Conservation (phyloP, 805 yeast species). For the Ogataea siamensis region DNA sequence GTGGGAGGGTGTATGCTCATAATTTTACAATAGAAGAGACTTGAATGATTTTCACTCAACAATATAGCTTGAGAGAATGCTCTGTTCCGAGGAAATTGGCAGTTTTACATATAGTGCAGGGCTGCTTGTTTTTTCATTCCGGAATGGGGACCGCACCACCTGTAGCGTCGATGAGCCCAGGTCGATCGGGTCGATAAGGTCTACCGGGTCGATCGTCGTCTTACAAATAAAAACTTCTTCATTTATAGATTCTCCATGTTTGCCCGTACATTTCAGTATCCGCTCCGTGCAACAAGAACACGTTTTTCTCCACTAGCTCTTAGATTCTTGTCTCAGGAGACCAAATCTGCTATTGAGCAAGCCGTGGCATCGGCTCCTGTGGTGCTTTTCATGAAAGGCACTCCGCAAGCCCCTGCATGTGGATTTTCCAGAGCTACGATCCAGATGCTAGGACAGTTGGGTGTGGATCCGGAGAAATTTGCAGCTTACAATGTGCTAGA, state of each 20-base stretch:
- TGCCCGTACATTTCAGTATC: constrained; percentile 3
- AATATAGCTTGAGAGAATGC: background rate
- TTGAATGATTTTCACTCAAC: background rate
- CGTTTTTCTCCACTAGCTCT: constrained; percentile 7
- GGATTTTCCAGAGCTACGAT: constrained; percentile 96
- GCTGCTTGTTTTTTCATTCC: background rate
- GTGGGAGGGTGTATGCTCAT: background rate
- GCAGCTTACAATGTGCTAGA: constrained; percentile 97
- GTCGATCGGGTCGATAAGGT: background rate
- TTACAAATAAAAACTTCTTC: constrained; percentile 6
- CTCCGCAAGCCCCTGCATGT: constrained; percentile 97
- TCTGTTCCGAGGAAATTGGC: background rate
- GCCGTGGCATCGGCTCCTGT: constrained; percentile 92
- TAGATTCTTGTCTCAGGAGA: constrained; percentile 66
- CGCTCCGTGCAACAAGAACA: constrained; percentile 3
- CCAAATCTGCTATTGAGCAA: constrained; percentile 76
- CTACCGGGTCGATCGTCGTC: constrained; percentile 8
- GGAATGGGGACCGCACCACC: too few species aligned
- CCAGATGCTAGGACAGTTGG: constrained; percentile 90
- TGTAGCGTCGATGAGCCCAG: too few species aligned
- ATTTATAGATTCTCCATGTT: constrained; percentile 2
- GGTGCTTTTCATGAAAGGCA: constrained; percentile 97
- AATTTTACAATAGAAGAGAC: background rate
- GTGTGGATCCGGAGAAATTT: constrained; percentile 93
- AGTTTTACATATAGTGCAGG: background rate